A percentile compares a stretch with the other conserved stretches of the same genome.
phyloP scores from a whole-genome alignment of 164 flowering plant species.

The Vitis labrusca region DNA sequence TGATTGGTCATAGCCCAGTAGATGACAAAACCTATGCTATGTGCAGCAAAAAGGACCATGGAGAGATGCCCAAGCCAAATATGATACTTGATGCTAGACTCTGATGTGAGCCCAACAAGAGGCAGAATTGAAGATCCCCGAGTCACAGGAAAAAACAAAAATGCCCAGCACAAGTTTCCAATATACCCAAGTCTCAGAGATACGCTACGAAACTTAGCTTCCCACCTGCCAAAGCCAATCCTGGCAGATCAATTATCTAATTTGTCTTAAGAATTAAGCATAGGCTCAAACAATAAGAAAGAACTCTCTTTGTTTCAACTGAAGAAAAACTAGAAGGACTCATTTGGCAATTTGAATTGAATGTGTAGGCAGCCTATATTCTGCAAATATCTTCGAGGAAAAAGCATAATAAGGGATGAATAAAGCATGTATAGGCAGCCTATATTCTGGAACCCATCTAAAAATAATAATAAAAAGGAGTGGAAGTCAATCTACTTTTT shows the following conservation, averaged over 20 bases:
- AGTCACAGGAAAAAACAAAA: slow-evolving; percentile 68
- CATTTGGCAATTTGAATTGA: too few species aligned
- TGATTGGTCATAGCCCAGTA: slow-evolving; percentile 42
- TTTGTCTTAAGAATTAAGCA: background rate
- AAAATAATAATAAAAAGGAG: too few species aligned
- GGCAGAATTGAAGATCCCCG: slow-evolving; percentile 49
- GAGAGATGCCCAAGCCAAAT: slow-evolving; percentile 55
- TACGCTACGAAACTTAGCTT: slow-evolving; percentile 39
- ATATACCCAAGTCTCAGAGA: slow-evolving; percentile 45
- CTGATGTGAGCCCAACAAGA: slow-evolving; percentile 49
- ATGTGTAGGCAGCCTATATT: too few species aligned
- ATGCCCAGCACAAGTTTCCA: slow-evolving; percentile 56
- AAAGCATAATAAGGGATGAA: too few species aligned
- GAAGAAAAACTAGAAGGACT: too few species aligned
- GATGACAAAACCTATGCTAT: slow-evolving; percentile 37
- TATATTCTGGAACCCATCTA: too few species aligned
- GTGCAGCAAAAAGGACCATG: slow-evolving; percentile 29
- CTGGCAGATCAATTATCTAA: background rate
- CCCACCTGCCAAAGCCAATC: slow-evolving; percentile 34
- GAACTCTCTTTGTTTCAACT: too few species aligned
- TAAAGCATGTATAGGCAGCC: too few species aligned
- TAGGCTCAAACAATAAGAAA: background rate
- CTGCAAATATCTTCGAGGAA: too few species aligned
- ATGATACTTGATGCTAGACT: slow-evolving; percentile 57
- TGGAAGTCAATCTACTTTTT: too few species aligned